phyloP scores from a whole-genome alignment of 2,329 filamentous ascomycete species.

The Apiospora pterosperma region DNA sequence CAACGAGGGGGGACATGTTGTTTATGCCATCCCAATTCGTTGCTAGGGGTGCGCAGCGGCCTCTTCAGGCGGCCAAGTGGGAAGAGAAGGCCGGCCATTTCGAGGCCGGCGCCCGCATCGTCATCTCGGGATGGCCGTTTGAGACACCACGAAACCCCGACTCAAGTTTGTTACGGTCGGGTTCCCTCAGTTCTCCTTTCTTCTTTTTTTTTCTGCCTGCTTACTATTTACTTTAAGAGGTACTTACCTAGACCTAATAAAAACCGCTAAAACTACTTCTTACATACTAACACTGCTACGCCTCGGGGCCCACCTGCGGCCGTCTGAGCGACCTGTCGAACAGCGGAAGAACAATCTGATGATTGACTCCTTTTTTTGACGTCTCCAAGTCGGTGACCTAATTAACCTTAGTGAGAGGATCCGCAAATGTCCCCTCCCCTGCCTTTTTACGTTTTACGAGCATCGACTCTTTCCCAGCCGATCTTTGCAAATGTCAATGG shows the following conservation, averaged over 20 bases:
- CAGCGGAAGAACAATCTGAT: background rate
- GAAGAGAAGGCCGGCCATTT: background rate
- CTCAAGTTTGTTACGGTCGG: background rate
- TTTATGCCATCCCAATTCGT: conserved; percentile 3
- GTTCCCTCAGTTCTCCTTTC: background rate
- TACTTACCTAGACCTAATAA: background rate
- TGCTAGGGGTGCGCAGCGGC: background rate
- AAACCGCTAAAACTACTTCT: background rate
- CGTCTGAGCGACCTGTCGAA: background rate
- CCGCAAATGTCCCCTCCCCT: background rate
- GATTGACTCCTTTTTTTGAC: background rate
- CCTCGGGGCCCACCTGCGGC: background rate
- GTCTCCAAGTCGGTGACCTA: background rate
- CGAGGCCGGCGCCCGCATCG: background rate
- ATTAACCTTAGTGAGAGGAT: background rate
- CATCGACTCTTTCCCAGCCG: background rate
- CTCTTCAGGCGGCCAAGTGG: background rate
- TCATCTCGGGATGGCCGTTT: background rate
- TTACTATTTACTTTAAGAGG: too few species aligned
- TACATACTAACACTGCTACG: too few species aligned
- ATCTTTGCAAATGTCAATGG: background rate
- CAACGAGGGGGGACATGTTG: background rate
- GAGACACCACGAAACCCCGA: background rate
- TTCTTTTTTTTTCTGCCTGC: background rate
- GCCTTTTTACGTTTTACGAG: background rate